These are phyloP conservation scores for Austroboletus eburneus DNA, from an alignment of 768 basidiomycete species.

Conservation along the genomic window DNA sequence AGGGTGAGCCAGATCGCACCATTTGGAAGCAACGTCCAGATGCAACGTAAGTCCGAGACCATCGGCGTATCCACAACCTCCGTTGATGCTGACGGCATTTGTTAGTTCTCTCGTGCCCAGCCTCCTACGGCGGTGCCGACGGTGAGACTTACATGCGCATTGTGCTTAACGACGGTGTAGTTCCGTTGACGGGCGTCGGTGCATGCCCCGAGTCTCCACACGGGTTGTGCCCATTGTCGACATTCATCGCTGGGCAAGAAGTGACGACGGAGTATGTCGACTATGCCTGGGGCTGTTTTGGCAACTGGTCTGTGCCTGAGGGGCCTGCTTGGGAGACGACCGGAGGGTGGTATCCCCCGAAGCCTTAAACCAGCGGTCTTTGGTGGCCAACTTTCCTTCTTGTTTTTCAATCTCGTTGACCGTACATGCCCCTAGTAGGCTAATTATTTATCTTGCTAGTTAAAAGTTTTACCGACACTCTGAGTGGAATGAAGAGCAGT, in stretches of 20 bases:
- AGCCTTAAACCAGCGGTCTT: too few relatives aligned
- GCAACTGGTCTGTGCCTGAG: too few relatives aligned
- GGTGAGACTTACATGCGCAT: conserved; percentile 62
- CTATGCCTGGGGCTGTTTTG: conserved; percentile 36
- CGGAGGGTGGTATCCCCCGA: too few relatives aligned
- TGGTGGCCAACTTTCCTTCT: too few relatives aligned
- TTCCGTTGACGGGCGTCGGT: conserved; percentile 70
- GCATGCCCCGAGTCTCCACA: conserved; percentile 58
- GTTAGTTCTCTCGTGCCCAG: conserved; percentile 58
- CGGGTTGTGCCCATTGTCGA: conserved; percentile 72
- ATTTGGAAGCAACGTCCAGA: conserved; percentile 84
- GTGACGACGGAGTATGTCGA: conserved; percentile 66
- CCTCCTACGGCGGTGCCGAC: background rate
- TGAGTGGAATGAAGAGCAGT: too few relatives aligned
- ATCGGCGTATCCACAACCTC: too few relatives aligned
- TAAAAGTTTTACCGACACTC: too few relatives aligned
- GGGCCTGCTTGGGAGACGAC: too few relatives aligned
- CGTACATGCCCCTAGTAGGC: too few relatives aligned
- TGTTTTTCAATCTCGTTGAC: too few relatives aligned
- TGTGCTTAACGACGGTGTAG: conserved; percentile 85
- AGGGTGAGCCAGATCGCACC: conserved; percentile 77
- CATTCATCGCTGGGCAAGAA: conserved; percentile 68
- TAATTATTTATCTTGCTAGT: too few relatives aligned
- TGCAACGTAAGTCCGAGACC: conserved; percentile 28
- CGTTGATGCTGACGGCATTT: too few relatives aligned